Evolutionary conservation across 2,329 filamentous ascomycete species (phyloP), one percentile per base, ranked within the genome.

Genomic region (Pseudocercospora fuligena): DNA sequence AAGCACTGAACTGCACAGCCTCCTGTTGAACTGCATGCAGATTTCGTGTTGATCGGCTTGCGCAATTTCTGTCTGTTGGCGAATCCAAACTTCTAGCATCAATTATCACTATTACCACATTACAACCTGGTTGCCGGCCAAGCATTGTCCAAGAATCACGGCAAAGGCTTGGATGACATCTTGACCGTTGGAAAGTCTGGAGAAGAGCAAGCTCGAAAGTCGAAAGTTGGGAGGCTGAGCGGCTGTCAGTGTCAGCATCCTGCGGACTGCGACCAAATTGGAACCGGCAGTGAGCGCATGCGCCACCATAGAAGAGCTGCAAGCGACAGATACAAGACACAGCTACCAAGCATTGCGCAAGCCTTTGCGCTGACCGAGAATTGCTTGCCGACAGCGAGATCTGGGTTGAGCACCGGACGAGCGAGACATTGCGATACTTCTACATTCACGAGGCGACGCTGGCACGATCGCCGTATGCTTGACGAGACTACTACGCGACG

Each of bases 201-300:
- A 19, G 40, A 46, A 46, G 40, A 19, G 14, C 40, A 46, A 27
- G 49, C 49, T 53, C 7, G 53, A 31, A 33, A 56, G 53, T 31
- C 29, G 29, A 31, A 31, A 31, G 29, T 31, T 31, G 29, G 29
- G 29, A 57, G 54, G 54, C 54, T 58, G 29, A 40, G 54, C 54
- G 27, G 46, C 46, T 14, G 23, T 49, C 25, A 56, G 25, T 21
- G 25, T 56, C 51, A 27, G 23, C 51, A 21, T 49, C 27, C 54
- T 33, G 16, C 27, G 54, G n/a, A 40, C 31, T 19, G 54, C n/a
- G 31, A 58, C 54, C 54, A 33, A 58, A 33, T 58, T 33, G 31
- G 54, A 58, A 58, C 29, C 21, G 54, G 54, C 27, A 36, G 54
- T 58, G 54, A 58, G 54, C 54, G 54, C 54, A 21, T 58, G 54